phyloP scores from a whole-genome alignment of 2,329 filamentous ascomycete genomes.

The Hymenoscyphus scutula region DNA sequence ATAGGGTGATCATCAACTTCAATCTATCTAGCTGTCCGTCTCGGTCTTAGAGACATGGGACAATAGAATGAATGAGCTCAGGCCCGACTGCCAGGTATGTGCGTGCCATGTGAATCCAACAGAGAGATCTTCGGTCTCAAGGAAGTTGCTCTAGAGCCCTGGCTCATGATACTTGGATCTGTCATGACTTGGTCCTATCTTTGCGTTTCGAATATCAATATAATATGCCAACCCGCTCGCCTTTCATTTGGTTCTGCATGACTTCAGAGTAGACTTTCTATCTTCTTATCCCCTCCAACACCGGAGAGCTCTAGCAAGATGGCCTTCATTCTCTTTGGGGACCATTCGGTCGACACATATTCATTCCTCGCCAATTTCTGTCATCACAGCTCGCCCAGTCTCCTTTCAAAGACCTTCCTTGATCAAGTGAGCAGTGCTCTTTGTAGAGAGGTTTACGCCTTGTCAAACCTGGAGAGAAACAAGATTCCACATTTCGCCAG shows the following conservation, averaged over 20 bases:
- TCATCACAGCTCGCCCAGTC: constrained; percentile 44
- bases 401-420: constrained; percentile 60
- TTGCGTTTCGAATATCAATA: constrained; percentile 7
- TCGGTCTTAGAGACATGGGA: constrained; percentile 11
- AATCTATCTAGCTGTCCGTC: constrained; percentile 10
- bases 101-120: constrained; percentile 4
- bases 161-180: neutral
- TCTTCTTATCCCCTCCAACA: constrained; percentile 19
- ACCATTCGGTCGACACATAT: constrained; percentile 68
- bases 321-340: constrained; percentile 64
- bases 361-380: constrained; percentile 57
- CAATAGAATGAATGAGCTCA: constrained; percentile 4
- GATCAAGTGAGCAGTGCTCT: constrained; percentile 56
- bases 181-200: neutral
- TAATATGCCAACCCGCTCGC: constrained; percentile 8
- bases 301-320: constrained; percentile 35
- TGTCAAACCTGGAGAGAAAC: constrained; percentile 56
- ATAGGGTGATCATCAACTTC: constrained; percentile 1
- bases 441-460: constrained; percentile 56
- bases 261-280: neutral
- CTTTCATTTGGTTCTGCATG: neutral
- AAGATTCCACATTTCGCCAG: constrained; percentile 61
- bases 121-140: constrained; percentile 9
- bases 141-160: neutral
- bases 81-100: constrained; percentile 8